Base-by-base conservation (phyloP, 257 asterid species). In the Solanum acaule region DNA sequence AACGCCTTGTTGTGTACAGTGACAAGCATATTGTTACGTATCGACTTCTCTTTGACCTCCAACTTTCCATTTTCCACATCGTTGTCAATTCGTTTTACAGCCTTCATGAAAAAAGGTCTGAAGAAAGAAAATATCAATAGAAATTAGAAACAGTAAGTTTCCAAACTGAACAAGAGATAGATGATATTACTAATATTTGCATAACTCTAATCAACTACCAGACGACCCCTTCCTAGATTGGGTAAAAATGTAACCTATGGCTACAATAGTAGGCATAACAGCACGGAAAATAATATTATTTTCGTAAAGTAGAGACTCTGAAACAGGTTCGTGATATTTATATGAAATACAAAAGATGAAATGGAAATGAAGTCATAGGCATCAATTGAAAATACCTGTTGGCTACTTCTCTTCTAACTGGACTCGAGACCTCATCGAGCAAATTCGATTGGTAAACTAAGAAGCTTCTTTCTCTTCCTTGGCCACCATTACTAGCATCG, bases 11-110 rank as follows among this genome's bases (percentile, higher is more conserved):
- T 92, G 81, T 88, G 94, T 77, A 91, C 71, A 33, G 90, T 65
- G 86, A 91, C 86, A 71, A 86, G 86, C 88, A 77, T 87, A 85
- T 87, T 92, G 86, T 86, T 94, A 86, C 91, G 89, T 44, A 88
- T 42, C 8, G 87, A 71, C 93, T 88, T 93, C 88, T 91, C 96
- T 91, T 90, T 89, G 29, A 35, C 91, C 84, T 88, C 94, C 76
- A 89, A 85, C 88, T 86, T 90, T 86, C 94, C 96, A 86, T 76
- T 91, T 91, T 97, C 99, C 87, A 95, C 15, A 85, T 97, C 99
- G 10, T 92, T 94, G 23, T 56, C 65, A 7, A 89, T 90, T 86
- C 86, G 87, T 70, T 52, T 88, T 33, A 88, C 89, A 88, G 87
- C 85, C 92, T 89, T 95, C 96, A 90, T 92, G 72, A 89, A 90